phyloP scores from a whole-genome alignment of 805 yeast species.

The Hermanozyma aechmeae region DNA sequence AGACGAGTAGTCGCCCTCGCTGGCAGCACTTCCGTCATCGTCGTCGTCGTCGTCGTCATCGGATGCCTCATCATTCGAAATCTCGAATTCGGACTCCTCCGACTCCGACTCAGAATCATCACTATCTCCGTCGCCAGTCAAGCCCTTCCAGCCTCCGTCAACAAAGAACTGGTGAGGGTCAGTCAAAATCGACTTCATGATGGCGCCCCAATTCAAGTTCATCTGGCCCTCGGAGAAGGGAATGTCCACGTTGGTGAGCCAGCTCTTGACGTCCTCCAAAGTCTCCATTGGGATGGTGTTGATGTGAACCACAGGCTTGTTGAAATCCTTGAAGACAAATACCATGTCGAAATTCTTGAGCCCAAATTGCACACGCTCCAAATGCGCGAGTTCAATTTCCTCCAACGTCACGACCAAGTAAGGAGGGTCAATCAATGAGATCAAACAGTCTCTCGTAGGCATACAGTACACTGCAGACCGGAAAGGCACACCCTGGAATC shows the following conservation, averaged over 20 bases:
- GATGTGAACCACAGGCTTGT: slow-evolving; percentile 79
- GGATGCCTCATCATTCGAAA: slow-evolving; percentile 48
- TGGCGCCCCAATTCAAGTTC: slow-evolving; percentile 90
- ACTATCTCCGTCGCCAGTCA: slow-evolving; percentile 74
- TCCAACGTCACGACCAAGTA: slow-evolving; percentile 83
- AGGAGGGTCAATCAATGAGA: slow-evolving; percentile 91
- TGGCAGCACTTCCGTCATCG: too few species aligned
- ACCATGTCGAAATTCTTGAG: slow-evolving; percentile 93
- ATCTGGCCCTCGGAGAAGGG: slow-evolving; percentile 92
- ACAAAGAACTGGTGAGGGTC: slow-evolving; percentile 91
- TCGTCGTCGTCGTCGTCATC: slow-evolving; percentile 45
- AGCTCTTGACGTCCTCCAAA: slow-evolving; percentile 85
- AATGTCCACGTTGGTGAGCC: slow-evolving; percentile 97
- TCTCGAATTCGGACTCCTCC: slow-evolving; percentile 66
- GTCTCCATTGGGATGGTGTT: slow-evolving; percentile 92
- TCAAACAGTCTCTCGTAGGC: slow-evolving; percentile 95
- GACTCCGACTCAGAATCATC: slow-evolving; percentile 61
- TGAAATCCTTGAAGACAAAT: slow-evolving; percentile 90
- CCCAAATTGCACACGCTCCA: slow-evolving; percentile 97
- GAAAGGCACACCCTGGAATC: slow-evolving; percentile 95
- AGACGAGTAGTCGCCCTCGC: slow-evolving; percentile 28
- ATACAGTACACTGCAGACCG: slow-evolving; percentile 89
- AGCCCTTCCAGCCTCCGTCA: slow-evolving; percentile 95
- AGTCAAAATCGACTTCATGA: slow-evolving; percentile 86
- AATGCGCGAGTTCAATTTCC: slow-evolving; percentile 89